Conservation (phyloP, 2,329 filamentous ascomycete species). For the Zasmidium citrigriseum region DNA sequence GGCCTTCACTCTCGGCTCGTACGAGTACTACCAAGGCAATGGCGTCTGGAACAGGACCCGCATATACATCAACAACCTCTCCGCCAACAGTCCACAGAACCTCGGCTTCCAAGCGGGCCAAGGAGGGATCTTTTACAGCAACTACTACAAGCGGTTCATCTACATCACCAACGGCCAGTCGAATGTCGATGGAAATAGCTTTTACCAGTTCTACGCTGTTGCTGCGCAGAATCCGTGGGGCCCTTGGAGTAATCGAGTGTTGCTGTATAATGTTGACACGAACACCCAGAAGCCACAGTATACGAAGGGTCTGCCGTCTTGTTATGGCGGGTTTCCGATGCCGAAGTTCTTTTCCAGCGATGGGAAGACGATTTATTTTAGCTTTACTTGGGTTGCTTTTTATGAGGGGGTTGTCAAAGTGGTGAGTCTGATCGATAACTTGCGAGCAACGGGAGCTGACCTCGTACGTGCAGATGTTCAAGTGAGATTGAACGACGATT, state of each 20-base stretch:
- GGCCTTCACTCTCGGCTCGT: background rate
- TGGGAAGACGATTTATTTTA: background rate
- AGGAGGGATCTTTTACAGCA: background rate
- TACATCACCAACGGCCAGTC: background rate
- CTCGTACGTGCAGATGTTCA: too few relatives aligned
- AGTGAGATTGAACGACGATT: too few relatives aligned
- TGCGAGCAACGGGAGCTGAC: too few relatives aligned
- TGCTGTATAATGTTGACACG: background rate
- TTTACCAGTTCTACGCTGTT: background rate
- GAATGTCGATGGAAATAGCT: background rate
- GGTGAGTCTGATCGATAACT: background rate
- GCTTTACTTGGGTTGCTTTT: background rate
- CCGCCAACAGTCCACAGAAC: background rate
- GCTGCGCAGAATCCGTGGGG: background rate
- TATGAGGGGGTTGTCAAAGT: background rate
- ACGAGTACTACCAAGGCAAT: background rate
- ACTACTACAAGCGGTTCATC: background rate
- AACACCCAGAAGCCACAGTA: background rate
- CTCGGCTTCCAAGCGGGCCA: background rate
- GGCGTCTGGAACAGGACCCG: background rate
- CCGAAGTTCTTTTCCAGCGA: background rate
- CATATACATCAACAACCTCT: background rate
- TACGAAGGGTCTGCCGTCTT: too few relatives aligned
- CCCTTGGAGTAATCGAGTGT: background rate
- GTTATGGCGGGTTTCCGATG: background rate